Base-by-base conservation (phyloP, 768 basidiomycete species). In the Xanthoconium stramineum region DNA sequence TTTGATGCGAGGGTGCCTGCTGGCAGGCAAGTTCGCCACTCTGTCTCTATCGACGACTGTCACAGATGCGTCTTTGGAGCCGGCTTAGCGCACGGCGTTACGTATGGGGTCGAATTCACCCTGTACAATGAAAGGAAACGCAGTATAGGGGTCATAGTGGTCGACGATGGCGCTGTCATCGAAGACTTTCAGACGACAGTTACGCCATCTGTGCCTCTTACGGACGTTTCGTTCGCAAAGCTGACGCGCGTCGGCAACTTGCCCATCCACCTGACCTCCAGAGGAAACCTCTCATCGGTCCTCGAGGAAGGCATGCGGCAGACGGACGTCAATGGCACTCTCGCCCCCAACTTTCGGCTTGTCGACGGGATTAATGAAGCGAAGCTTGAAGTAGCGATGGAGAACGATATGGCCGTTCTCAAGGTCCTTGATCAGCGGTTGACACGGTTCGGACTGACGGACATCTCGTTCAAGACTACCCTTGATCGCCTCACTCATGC, bases 1-100 rank as follows among this genome's bases (percentile, higher is more conserved):
- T 71, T 72, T 52, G 56, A 71, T 44, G 50, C 57, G 17, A 63
- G 61, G 50, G 53, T 57, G 11, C 46, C 61, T 15, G 56, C 53
- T 15, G 56, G 54, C 4, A 40, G 55, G 38, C 57, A 58, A 17
- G 56, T 53, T 32, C 47, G 61, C 13, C 30, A 59, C 37, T 8
- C 44, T 1, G 45, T 64, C 46, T 13, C 10, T 8, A 19, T 36
- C 13, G 33, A 3, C 28, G 12, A 36, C 0, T 19, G 30, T 1
- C 39, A 50, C 38, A 44, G 52, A 50, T 63, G 50, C 49, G 35
- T 69, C 33, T 33, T 72, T 20, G 55, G 51, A 9, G 69, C 70
- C 6, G 70, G 70, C 11, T 42, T 58, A 10, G 68, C 61, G 4
- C 69, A 72, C 19, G 70, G 70, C 3, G 50, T 72, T 38, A 51